Conservation (phyloP, 306 rosid species). For the Sicyos baderoa region DNA sequence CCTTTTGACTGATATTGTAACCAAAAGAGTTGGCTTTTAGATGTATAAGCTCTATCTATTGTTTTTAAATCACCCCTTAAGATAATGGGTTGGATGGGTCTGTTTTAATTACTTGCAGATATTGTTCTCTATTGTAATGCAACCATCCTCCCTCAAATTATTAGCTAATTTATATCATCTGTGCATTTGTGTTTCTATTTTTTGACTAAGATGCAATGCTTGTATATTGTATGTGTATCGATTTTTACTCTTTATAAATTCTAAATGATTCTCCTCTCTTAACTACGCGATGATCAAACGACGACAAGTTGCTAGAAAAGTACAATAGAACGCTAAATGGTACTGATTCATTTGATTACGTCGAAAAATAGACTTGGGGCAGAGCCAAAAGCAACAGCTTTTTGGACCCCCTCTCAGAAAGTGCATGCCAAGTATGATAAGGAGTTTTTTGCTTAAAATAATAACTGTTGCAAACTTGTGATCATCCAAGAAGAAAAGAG, state of each 20-base stretch:
- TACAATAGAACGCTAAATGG: background rate
- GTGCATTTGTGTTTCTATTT: background rate
- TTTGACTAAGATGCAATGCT: background rate
- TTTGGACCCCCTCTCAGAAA: background rate
- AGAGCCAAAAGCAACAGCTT: background rate
- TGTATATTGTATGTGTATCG: background rate
- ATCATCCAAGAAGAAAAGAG: slow-evolving; percentile 20
- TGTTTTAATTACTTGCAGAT: slow-evolving; percentile 9
- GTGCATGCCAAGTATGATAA: background rate
- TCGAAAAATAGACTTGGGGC: background rate
- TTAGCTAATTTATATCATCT: background rate
- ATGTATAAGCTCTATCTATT: slow-evolving; percentile 17
- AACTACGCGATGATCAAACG: background rate
- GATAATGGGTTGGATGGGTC: slow-evolving; percentile 18
- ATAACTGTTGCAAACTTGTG: slow-evolving; percentile 44
- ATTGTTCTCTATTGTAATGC: slow-evolving; percentile 14
- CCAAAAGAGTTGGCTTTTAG: slow-evolving; percentile 23
- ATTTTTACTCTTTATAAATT: background rate
- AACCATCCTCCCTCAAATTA: slow-evolving; percentile 14
- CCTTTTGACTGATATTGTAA: slow-evolving; percentile 18
- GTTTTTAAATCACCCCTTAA: slow-evolving; percentile 3
- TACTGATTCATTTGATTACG: background rate
- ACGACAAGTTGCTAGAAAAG: too few species aligned
- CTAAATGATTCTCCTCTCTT: background rate
- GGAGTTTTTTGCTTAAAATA: slow-evolving; percentile 27